These are phyloP conservation scores for Tulasnella calospora DNA, from an alignment of 768 basidiomycete species.

Conservation along the genomic window DNA sequence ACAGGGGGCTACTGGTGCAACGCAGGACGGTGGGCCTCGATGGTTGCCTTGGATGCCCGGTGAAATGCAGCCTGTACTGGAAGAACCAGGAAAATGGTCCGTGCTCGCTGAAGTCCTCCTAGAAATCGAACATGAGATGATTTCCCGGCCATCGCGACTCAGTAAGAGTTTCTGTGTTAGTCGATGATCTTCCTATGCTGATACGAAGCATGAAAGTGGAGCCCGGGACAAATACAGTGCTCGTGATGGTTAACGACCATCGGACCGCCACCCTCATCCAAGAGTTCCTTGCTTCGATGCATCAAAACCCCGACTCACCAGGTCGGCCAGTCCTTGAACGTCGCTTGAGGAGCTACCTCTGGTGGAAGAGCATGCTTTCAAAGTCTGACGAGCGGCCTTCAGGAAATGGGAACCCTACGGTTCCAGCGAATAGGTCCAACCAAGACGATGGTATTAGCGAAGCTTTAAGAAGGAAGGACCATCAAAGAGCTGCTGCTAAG, in stretches of 20 bases:
- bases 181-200: constrained; percentile 32
- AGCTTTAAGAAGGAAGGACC: constrained; percentile 73
- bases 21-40: background rate
- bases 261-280: constrained; percentile 67
- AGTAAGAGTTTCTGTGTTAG: constrained; percentile 29
- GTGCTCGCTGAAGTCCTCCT: constrained; percentile 76
- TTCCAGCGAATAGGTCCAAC: constrained; percentile 29
- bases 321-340: constrained; percentile 76
- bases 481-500: constrained; percentile 46
- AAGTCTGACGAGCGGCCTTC: constrained; percentile 4
- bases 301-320: constrained; percentile 46
- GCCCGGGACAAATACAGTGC: constrained; percentile 65
- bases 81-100: constrained; percentile 94
- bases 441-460: constrained; percentile 52
- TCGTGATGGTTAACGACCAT: constrained; percentile 84
- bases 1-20: constrained; percentile 39
- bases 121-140: constrained; percentile 84
- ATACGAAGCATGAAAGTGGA: constrained; percentile 31
- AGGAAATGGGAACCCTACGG: constrained; percentile 31
- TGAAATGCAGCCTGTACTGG: constrained; percentile 78
- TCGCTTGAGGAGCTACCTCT: constrained; percentile 66
- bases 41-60: constrained; percentile 58
- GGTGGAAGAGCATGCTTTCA: constrained; percentile 64
- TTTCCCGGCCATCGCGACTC: constrained; percentile 28
- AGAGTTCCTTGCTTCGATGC: constrained; percentile 69